phyloP scores from a whole-genome alignment of 345 rosid genomes.

The Rhodamnia argentea region DNA sequence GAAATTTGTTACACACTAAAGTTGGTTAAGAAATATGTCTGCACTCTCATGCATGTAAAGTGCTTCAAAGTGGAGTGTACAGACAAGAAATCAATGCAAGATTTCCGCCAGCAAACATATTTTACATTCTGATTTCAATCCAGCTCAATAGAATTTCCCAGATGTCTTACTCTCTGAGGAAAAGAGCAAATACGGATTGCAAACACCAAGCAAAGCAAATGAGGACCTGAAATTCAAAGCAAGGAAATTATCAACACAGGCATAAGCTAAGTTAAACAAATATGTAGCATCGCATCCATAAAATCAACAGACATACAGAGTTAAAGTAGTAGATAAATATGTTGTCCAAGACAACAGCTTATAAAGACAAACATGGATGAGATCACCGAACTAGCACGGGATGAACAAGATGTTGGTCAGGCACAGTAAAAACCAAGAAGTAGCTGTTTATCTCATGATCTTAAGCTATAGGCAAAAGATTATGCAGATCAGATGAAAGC shows the following conservation, averaged over 20 bases:
- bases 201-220: not conserved
- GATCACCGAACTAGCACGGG: not conserved
- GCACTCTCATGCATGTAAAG: not conserved
- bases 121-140: not conserved
- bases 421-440: not conserved
- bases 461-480: not conserved
- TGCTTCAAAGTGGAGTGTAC: not conserved
- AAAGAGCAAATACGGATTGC: not conserved
- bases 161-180: not conserved
- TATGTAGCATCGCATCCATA: not conserved
- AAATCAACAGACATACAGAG: not conserved
- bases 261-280: not conserved
- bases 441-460: not conserved
- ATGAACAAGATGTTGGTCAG: not conserved
- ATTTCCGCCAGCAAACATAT: not conserved
- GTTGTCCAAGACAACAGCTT: not conserved
- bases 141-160: not conserved
- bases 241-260: not conserved
- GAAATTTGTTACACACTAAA: not conserved
- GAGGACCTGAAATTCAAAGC: not conserved
- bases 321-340: not conserved
- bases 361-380: not conserved
- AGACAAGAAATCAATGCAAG: not conserved
- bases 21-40: not conserved
- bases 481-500: not conserved